These are phyloP conservation scores for Besnoitia besnoiti DNA, from an alignment of 169 alveolate genomes.

Conservation along the genomic window DNA sequence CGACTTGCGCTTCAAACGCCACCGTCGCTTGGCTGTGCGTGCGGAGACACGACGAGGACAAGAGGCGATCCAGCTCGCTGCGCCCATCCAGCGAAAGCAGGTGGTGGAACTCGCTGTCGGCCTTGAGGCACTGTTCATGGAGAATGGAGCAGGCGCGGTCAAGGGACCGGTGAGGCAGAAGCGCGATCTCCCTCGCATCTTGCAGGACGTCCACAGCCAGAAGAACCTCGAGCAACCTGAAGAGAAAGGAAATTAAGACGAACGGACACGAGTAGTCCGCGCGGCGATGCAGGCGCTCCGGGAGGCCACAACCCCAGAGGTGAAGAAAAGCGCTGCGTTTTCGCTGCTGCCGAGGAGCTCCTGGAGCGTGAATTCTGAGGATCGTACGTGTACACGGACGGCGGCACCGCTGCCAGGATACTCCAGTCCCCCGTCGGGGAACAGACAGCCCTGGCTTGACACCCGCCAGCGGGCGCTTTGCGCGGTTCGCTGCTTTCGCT, in stretches of 20 bases:
- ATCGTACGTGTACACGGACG: too few species aligned
- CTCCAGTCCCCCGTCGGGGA: too few species aligned
- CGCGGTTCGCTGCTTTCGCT: too few species aligned
- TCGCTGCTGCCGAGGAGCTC: too few species aligned
- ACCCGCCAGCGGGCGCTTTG: too few species aligned
- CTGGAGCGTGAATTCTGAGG: neutral
- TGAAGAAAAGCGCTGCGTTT: neutral
- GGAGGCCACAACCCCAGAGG: too few species aligned
- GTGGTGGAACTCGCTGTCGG: neutral
- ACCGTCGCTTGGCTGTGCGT: neutral
- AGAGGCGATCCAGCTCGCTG: neutral
- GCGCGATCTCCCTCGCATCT: conserved; percentile 51
- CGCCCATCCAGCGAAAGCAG: neutral
- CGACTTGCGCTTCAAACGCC: neutral
- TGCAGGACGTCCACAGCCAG: conserved; percentile 45
- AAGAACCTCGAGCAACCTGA: conserved; percentile 43
- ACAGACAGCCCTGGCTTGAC: too few species aligned
- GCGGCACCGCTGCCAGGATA: too few species aligned
- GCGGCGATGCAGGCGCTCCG: too few species aligned
- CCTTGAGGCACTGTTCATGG: conserved; percentile 30
- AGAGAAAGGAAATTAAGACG: neutral
- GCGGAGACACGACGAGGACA: neutral
- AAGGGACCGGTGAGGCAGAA: conserved; percentile 43
- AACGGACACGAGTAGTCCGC: too few species aligned
- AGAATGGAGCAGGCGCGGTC: conserved; percentile 53